Conservation (phyloP, 306 rosid genomes). For the Cucumis sativus region Cucumber_9930_V3 NC_026657.2:39475001-39475500, state of each 20-base stretch:
- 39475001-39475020: constrained; percentile 47
- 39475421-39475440: constrained; percentile 73
- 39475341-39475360: constrained; percentile 87
- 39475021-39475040: constrained; percentile 62
- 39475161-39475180: constrained; percentile 76
- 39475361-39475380: constrained; percentile 86
- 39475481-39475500: constrained; percentile 81
- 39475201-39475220: constrained; percentile 38
- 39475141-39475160: constrained; percentile 50
- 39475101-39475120: constrained; percentile 91
- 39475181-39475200: constrained; percentile 41
- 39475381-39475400: constrained; percentile 71
- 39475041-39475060: constrained; percentile 75
- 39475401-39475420: constrained; percentile 76
- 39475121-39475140: constrained; percentile 78
- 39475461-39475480: constrained; percentile 68
- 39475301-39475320: constrained; percentile 63
- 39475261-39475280: constrained; percentile 84
- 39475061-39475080: constrained; percentile 54
- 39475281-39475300: constrained; percentile 82
- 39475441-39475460: constrained; percentile 95
- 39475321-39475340: constrained; percentile 75
- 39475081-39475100: constrained; percentile 76
- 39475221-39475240: constrained; percentile 36
- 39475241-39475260: constrained; percentile 84